These are phyloP conservation scores for Oryza officinalis DNA, from an alignment of 176 grass and related monocot genomes.

Conservation along the genomic window DNA sequence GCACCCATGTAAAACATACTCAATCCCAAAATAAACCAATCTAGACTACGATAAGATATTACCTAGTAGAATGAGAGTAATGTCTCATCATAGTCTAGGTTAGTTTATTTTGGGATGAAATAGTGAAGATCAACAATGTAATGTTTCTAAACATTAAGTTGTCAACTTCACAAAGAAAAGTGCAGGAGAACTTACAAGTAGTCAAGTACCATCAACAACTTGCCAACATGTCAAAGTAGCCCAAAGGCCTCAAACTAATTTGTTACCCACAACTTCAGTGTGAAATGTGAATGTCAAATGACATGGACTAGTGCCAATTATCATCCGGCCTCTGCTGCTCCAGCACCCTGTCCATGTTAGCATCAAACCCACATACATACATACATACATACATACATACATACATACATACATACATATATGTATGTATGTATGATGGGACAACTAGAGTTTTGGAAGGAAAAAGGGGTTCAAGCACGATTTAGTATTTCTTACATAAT, in stretches of 20 bases:
- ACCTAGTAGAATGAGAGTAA: too few species aligned
- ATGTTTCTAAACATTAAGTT: neutral
- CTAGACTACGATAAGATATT: too few species aligned
- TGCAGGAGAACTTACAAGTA: neutral
- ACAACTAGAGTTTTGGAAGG: neutral
- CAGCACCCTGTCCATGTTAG: neutral
- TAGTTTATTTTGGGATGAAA: too few species aligned
- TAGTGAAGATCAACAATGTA: neutral
- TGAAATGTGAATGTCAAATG: constrained; percentile 1
- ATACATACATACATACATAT: too few species aligned
- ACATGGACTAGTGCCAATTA: neutral
- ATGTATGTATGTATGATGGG: too few species aligned
- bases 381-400: too few species aligned
- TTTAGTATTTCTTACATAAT: neutral
- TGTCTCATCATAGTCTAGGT: too few species aligned
- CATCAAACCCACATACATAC: neutral
- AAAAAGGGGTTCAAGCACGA: neutral
- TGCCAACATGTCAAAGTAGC: neutral
- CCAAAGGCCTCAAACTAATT: too few species aligned
- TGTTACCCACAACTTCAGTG: neutral
- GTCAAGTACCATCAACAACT: neutral
- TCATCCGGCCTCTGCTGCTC: neutral
- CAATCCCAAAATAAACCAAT: too few species aligned
- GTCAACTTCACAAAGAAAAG: constrained; percentile 10
- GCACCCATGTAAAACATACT: neutral